Evolutionary conservation across 148 eudicot species (phyloP).

Genomic region (Beta vulgaris): DNA sequence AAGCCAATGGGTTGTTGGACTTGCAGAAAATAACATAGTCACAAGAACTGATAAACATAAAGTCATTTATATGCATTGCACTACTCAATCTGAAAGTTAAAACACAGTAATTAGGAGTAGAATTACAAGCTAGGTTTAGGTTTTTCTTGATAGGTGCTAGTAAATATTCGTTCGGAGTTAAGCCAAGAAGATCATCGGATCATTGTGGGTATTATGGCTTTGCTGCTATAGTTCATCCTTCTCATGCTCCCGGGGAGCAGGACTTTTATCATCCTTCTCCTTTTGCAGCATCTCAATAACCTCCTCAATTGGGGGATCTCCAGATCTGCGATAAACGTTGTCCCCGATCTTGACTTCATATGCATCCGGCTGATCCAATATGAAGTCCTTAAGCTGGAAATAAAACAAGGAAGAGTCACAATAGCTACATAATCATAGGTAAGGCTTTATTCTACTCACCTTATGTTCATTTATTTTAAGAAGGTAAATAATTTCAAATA

Average conservation of each 20-base stretch:
- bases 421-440: neutral
- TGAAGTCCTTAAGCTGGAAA: conserved; percentile 71
- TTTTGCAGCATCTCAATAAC: conserved; percentile 50
- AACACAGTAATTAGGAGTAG: neutral
- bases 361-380: conserved; percentile 75
- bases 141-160: neutral
- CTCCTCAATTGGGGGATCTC: conserved; percentile 86
- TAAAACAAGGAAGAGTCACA: neutral
- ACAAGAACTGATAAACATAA: neutral
- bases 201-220: neutral
- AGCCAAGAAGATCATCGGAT: conserved; percentile 4
- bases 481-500: too few relatives aligned
- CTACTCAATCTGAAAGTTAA: neutral
- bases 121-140: neutral
- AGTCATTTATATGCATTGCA: neutral
- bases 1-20: neutral
- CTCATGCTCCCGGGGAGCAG: conserved; percentile 15
- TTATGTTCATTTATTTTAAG: too few relatives aligned
- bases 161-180: neutral
- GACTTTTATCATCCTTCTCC: conserved; percentile 22
- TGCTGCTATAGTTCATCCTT: conserved; percentile 48
- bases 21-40: neutral
- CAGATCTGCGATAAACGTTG: conserved; percentile 66
- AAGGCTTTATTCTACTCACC: too few relatives aligned
- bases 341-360: conserved; percentile 91